phyloP scores from a whole-genome alignment of 352 stramenopile species.

The Elongisporangium senticosum region DNA sequence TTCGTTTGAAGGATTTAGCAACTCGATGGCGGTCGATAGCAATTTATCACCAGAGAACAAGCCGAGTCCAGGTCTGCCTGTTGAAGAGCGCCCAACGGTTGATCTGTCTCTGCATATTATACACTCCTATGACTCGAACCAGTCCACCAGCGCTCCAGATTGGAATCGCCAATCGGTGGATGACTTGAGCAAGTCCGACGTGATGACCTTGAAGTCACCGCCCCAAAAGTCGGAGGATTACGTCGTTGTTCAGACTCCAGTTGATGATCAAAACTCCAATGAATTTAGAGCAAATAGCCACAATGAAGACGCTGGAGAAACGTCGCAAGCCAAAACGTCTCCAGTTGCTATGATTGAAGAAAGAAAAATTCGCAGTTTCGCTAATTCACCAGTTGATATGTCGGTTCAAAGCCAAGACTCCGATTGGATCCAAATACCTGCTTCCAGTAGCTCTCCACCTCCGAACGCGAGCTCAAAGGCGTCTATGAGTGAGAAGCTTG shows the following conservation, averaged over 20 bases:
- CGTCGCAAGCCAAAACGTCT: not conserved
- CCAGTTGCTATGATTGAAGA: not conserved
- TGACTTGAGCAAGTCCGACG: not conserved
- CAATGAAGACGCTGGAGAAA: not conserved
- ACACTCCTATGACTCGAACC: conserved; percentile 23
- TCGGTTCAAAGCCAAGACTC: not conserved
- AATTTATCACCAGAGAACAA: not conserved
- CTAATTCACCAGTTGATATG: not conserved
- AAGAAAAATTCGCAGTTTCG: not conserved
- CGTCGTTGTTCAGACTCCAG: not conserved
- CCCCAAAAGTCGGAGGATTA: not conserved
- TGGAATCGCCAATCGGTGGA: conserved; percentile 2
- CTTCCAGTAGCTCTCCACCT: not conserved
- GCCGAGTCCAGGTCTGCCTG: not conserved
- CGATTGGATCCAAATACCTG: not conserved
- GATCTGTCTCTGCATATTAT: conserved; percentile 21
- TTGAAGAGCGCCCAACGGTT: not conserved
- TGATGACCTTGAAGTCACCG: not conserved
- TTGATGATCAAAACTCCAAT: not conserved
- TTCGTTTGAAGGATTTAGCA: conserved; percentile 2
- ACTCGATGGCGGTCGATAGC: not conserved
- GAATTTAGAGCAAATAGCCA: not conserved
- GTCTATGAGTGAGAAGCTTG: not conserved
- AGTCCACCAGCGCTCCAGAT: conserved; percentile 12
- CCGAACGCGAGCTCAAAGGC: not conserved